Evolutionary conservation across 1,139 yeast genomes (phyloP), one percentile per base, ranked within the genome.

Genomic region (Taiozyma sp.): DNA sequence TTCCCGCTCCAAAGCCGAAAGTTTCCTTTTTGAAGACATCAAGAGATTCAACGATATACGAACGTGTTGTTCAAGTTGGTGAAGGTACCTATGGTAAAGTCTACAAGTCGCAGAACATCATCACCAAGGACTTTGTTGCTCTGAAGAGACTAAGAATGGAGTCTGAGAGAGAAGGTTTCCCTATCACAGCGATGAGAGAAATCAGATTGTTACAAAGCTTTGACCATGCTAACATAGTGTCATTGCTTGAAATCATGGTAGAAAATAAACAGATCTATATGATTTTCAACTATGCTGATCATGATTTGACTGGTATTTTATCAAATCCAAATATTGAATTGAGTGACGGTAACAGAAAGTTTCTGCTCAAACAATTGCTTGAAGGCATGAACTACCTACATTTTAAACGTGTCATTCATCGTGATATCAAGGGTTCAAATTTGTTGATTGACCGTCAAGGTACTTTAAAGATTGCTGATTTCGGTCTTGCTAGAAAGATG

Each of bases 341-440:
- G 41, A 71, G 79, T 13, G 83, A 79, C 45, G 79, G 86, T 8
- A 89, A 92, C 64, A 75, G 89, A 62, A 93, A 93, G 68, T 84
- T 79, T 62, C 69, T 95, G 13, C 85, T 90, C 66, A 73, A 74
- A 55, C 98, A 93, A 64, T 71, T 92, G 57, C 73, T 89, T 65
- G 83, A 83, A 56, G 98, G 97, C 1, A 76, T 93, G 57, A 78
- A 83, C 51, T 93, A 91, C 67, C 73, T 93, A 53, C 99, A 93
- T 68, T 76, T 78, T 42, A 84, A 83, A 59, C 77, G 89, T 49
- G 86, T 93, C 16, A 80, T 93, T 48, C 99, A 93, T 69, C 79
- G 99, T 54, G 99, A 93, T 70, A 89, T 93, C 57, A 93, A 93
- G 70, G 97, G 96, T 2, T 90, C 97, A 4, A 93, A 93, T 66